phyloP scores from a whole-genome alignment of 169 alveolate species.

The Theileria sp. region DNA sequence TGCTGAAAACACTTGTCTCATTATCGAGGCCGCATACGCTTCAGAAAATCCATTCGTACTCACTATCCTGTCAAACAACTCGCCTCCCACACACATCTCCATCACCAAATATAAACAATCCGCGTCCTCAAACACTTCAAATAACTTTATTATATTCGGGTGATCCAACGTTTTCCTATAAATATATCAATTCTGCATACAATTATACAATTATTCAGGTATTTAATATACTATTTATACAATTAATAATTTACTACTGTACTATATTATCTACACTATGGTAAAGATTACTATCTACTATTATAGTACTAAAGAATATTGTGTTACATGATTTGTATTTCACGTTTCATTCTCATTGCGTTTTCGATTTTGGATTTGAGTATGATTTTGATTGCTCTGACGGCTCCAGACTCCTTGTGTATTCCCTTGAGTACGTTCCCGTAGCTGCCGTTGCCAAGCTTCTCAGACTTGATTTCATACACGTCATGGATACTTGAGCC shows the following conservation, averaged over 20 bases:
- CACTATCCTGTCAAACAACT: conserved; percentile 92
- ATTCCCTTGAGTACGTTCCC: conserved; percentile 87
- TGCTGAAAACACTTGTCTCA: conserved; percentile 91
- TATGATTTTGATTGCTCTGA: conserved; percentile 84
- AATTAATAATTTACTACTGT: too few relatives aligned
- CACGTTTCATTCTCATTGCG: conserved; percentile 84
- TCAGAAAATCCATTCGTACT: conserved; percentile 87
- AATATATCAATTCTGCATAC: not conserved
- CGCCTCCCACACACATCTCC: conserved; percentile 94
- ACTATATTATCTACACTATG: too few relatives aligned
- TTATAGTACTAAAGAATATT: not conserved
- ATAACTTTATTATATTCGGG: conserved; percentile 87
- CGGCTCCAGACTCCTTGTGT: conserved; percentile 81
- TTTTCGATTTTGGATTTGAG: conserved; percentile 83
- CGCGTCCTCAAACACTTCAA: conserved; percentile 88
- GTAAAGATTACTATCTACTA: not conserved
- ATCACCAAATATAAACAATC: conserved; percentile 87
- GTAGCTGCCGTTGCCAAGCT: conserved; percentile 86
- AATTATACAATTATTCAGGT: not conserved
- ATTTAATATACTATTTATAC: too few relatives aligned
- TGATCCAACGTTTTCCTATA: conserved; percentile 83
- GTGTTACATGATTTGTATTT: conserved; percentile 80
- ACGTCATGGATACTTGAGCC: conserved; percentile 78
- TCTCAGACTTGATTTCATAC: conserved; percentile 77
- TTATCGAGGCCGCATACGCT: conserved; percentile 86